Evolutionary conservation across 2,329 filamentous ascomycete genomes (phyloP), one percentile per base, ranked within the genome.

Genomic region (Coleophoma cylindrospora): DNA sequence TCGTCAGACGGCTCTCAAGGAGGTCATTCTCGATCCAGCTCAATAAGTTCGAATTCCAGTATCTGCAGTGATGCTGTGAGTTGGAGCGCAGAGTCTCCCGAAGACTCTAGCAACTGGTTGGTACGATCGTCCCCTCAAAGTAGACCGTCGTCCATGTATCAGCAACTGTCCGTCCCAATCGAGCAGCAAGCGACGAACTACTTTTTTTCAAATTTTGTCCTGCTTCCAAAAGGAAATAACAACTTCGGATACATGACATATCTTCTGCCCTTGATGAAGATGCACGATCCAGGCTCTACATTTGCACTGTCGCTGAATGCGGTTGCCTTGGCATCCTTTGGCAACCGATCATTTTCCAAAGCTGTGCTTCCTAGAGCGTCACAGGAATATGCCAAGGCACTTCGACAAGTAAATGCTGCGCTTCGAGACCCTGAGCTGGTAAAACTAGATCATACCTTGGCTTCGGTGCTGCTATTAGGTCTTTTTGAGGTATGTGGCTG

Each of bases 161-260:
- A 47, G 44, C 44, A 27, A 36, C 64, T 77, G 17, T 68, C 68
- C 47, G 54, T 77, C 9, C 69, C 77, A 3, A 57, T 76, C 2
- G 75, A 80, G 19, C 71, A 79, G 50, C 71, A 75, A 51, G 79
- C 79, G 2, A 68, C 70, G 11, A 80, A 77, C 53, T 74, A 80
- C 57, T 83, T 83, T 57, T 64, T 81, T n/a, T 70, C 78, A 50
- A 81, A 83, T 61, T 83, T 77, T 59, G 71, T 83, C 48, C 68
- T 81, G 17, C 56, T 79, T 10, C 77, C 79, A 19, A 64, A 67
- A n/a, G 69, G 74, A 22, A 76, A 73, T 15, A 70, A 66, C 43
- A 72, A 71, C 3, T 65, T 75, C 6, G 79, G 79, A 0, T 81
- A 77, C 58, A 69, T 81, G 66, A 76, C 81, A 53, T 82, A 77